Evolutionary conservation across 495 filamentous ascomycete species (phyloP), one percentile per base, ranked within the genome.

Genomic region (Penicillium desertorum): DNA sequence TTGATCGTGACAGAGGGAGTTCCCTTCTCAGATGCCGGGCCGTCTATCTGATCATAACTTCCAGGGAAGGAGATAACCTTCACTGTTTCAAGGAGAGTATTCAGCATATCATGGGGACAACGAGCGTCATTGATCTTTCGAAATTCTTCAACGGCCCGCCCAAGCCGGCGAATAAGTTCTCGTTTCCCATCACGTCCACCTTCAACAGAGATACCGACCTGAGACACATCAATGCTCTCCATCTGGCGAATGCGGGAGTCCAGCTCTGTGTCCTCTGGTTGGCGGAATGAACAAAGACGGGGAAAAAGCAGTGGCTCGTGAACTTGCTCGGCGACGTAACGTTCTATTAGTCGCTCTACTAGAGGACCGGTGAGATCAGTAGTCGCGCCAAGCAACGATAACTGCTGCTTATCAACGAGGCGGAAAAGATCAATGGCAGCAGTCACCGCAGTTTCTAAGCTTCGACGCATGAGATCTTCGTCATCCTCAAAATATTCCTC

Each of bases 371-470:
- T 98, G 16, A 99, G 77, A 60, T 97, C 91, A 4, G 95, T 99
- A 4, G 91, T 95, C 8, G 92, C 87, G 8, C 91, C 95, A 16
- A 99, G 83, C 22, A 93, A 81, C 14, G 93, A 96, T 43, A 99
- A 75, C 67, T 98, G 95, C 58, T 96, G 89, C 63, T 96, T 96
- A 62, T 99, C 95, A 17, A 98, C 93, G 45, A 86, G 83, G 62
- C 97, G 91, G 59, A 99, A 99, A 2, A 98, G 79, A 69, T 98
- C 95, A 61, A 97, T 96, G 0, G 92, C 94, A 12, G 88, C 86
- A 5, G 91, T 96, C 17, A 99, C 90, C 2, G 92, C 91, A 1
- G 87, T 93, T 75, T 99, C 95, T 50, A 98, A 65, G 10, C 88
- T 88, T 8, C 83, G 85, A 45, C 92, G 81, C 85, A 99, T 91